Evolutionary conservation across 768 basidiomycete species (phyloP).

Genomic region (Tylopilus rubrobrunneus): DNA sequence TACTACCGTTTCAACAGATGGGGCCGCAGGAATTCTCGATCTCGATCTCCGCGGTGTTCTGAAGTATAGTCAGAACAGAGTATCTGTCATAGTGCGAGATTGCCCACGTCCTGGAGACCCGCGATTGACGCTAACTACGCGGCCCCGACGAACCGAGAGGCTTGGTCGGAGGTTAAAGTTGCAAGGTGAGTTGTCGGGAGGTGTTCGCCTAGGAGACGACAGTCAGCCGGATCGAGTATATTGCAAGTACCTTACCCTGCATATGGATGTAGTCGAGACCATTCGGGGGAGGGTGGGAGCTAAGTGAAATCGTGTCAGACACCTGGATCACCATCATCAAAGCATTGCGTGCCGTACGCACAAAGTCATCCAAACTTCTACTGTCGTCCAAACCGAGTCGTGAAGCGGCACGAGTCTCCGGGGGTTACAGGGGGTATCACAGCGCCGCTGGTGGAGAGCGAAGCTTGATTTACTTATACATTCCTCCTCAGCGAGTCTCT

Average conservation of each 20-base stretch:
- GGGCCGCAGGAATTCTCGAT: too few species aligned
- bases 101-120: conserved; percentile 5
- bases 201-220: conserved; percentile 16
- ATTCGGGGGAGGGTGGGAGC: conserved; percentile 26
- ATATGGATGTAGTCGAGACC: conserved; percentile 25
- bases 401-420: conserved; percentile 9
- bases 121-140: neutral
- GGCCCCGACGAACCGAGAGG: conserved; percentile 15
- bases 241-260: conserved; percentile 17
- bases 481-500: conserved; percentile 28
- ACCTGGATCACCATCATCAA: neutral
- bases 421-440: neutral
- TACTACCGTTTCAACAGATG: too few species aligned
- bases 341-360: conserved; percentile 10
- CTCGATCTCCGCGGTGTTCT: too few species aligned
- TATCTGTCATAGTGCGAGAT: too few species aligned
- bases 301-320: conserved; percentile 9
- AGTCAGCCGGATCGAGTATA: conserved; percentile 1
- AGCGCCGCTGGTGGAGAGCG: conserved; percentile 11
- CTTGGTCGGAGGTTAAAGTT: conserved; percentile 14
- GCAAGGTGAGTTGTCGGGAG: conserved; percentile 20
- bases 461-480: conserved; percentile 11
- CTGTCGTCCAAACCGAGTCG: conserved; percentile 21
- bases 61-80: too few species aligned
- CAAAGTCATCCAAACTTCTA: conserved; percentile 21